These are phyloP conservation scores for Plasmopara muralis DNA, from an alignment of 352 stramenopile genomes.

Conservation along the genomic window DNA sequence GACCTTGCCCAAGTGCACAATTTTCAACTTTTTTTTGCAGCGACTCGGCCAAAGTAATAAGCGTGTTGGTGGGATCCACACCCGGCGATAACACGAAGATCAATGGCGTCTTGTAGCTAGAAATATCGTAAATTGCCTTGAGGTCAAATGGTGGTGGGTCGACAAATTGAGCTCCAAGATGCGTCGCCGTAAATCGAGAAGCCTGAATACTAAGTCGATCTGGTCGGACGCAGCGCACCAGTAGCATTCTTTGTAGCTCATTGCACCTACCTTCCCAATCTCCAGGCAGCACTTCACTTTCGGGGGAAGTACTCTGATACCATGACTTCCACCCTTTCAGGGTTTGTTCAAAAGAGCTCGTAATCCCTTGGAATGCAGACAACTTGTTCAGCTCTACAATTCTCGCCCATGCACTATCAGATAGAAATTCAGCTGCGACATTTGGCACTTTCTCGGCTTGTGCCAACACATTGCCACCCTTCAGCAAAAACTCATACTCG, in stretches of 20 bases:
- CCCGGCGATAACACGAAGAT: conserved; percentile 95
- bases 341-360: conserved; percentile 87
- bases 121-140: conserved; percentile 85
- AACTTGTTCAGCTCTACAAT: conserved; percentile 92
- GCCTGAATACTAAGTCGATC: conserved; percentile 91
- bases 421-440: conserved; percentile 82
- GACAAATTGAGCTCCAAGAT: conserved; percentile 89
- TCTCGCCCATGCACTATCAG: conserved; percentile 79
- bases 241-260: conserved; percentile 89
- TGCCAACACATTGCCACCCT: conserved; percentile 69
- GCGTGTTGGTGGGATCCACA: conserved; percentile 90
- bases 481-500: conserved; percentile 94
- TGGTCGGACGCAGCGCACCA: conserved; percentile 89
- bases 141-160: conserved; percentile 92
- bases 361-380: conserved; percentile 79
- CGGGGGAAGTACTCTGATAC: conserved; percentile 84
- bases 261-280: conserved; percentile 92
- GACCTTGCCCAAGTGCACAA: conserved; percentile 90
- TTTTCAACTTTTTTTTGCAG: conserved; percentile 86
- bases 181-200: conserved; percentile 84
- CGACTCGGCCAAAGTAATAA: conserved; percentile 81
- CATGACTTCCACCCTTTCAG: conserved; percentile 77
- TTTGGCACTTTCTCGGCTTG: conserved; percentile 76
- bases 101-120: conserved; percentile 85
- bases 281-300: conserved; percentile 85